Conservation (phyloP, 2,329 filamentous ascomycete species). For the Fusarium nematophilum region DNA sequence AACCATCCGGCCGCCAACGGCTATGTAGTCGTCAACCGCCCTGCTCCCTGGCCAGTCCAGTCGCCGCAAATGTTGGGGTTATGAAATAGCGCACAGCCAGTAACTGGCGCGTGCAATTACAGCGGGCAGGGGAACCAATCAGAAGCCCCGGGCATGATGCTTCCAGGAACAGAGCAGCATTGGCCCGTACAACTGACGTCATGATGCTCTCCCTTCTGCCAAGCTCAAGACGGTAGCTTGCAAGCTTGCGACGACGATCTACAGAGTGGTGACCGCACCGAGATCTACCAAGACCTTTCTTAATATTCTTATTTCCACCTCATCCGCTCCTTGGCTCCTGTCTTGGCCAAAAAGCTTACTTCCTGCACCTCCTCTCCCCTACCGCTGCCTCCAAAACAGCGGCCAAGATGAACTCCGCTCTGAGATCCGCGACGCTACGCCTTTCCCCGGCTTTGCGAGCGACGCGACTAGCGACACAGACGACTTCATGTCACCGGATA, state of each 20-base stretch:
- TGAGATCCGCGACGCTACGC: slow-evolving; percentile 32
- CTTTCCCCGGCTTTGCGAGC: slow-evolving; percentile 26
- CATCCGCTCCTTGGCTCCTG: not conserved
- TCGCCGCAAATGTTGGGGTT: no score
- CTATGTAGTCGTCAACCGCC: no score
- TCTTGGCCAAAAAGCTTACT: slow-evolving; percentile 18
- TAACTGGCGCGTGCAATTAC: not conserved
- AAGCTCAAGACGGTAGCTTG: not conserved
- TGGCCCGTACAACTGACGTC: slow-evolving; percentile 29
- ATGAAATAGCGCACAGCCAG: no score
- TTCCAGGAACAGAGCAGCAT: slow-evolving; percentile 24
- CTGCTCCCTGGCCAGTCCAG: no score
- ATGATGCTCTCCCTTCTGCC: slow-evolving; percentile 11
- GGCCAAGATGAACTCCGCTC: slow-evolving; percentile 33
- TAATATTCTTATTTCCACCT: slow-evolving; percentile 27
- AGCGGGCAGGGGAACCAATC: slow-evolving; percentile 13
- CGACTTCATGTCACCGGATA: slow-evolving; percentile 9
- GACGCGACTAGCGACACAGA: slow-evolving; percentile 3
- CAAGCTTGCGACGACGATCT: slow-evolving; percentile 7
- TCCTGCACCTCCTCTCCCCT: not conserved
- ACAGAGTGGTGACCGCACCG: slow-evolving; percentile 29
- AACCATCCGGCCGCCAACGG: no score
- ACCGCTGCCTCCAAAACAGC: not conserved
- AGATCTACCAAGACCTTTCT: slow-evolving; percentile 2
- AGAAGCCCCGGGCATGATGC: slow-evolving; percentile 18